phyloP scores from a whole-genome alignment of 495 filamentous ascomycete genomes.

The Corynascus novoguineensis region DNA sequence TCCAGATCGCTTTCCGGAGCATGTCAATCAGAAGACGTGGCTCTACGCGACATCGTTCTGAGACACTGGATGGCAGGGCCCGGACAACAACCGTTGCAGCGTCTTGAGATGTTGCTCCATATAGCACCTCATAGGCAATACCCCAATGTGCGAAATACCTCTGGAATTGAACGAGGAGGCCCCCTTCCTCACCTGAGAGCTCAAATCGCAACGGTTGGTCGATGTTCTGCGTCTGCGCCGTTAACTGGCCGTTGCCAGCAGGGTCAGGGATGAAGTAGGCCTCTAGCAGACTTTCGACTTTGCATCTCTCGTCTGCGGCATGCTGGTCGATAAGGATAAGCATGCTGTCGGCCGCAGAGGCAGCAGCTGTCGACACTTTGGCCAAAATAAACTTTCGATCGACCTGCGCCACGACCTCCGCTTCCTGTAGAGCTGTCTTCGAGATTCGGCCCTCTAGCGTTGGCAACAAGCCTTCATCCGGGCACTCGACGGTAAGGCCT shows the following conservation, averaged over 20 bases:
- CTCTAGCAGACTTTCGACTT: slow-evolving; percentile 62
- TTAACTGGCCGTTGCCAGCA: background rate
- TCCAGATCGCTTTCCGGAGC: slow-evolving; percentile 71
- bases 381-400: slow-evolving; percentile 85
- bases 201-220: slow-evolving; percentile 57
- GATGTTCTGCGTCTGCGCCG: slow-evolving; percentile 26
- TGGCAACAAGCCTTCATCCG: slow-evolving; percentile 6
- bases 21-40: slow-evolving; percentile 63
- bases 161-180: slow-evolving; percentile 50
- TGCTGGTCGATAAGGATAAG: slow-evolving; percentile 89
- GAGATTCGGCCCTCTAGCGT: slow-evolving; percentile 54
- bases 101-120: background rate
- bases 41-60: slow-evolving; percentile 68
- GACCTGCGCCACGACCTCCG: slow-evolving; percentile 72
- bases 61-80: slow-evolving; percentile 62
- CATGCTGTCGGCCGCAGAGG: slow-evolving; percentile 14
- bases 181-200: slow-evolving; percentile 51
- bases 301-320: slow-evolving; percentile 84
- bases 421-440: slow-evolving; percentile 55
- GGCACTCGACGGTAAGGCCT: slow-evolving; percentile 9
- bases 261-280: slow-evolving; percentile 30
- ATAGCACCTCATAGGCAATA: slow-evolving; percentile 50
- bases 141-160: slow-evolving; percentile 66
- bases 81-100: slow-evolving; percentile 42
- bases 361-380: slow-evolving; percentile 38